These are phyloP conservation scores for Trametes sp. DNA, from an alignment of 1,284 basidiomycete genomes.

Conservation along the genomic window DNA sequence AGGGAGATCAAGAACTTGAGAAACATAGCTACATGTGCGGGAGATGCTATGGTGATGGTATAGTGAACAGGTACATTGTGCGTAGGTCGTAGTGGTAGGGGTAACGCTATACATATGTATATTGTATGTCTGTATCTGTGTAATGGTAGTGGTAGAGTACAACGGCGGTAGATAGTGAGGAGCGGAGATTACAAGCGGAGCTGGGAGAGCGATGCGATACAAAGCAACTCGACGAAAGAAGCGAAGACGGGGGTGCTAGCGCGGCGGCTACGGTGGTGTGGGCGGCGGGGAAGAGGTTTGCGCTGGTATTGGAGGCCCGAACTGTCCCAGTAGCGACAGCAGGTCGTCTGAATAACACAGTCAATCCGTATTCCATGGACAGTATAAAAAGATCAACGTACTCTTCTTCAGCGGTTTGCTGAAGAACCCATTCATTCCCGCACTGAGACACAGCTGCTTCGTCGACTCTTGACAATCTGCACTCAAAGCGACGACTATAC, in stretches of 20 bases:
- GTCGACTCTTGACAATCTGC: slow-evolving; percentile 79
- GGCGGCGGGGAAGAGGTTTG: slow-evolving; percentile 22
- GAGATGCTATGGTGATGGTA: slow-evolving; percentile 13
- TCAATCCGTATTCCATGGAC: background rate
- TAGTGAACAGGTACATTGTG: slow-evolving; percentile 24
- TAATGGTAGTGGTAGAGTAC: background rate
- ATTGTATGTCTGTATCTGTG: slow-evolving; percentile 9
- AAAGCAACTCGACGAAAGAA: slow-evolving; percentile 22
- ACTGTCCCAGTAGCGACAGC: slow-evolving; percentile 27
- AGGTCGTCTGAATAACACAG: slow-evolving; percentile 8
- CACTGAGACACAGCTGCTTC: slow-evolving; percentile 73
- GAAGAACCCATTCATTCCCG: slow-evolving; percentile 77
- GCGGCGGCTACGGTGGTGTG: slow-evolving; percentile 22
- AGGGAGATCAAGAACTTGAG: background rate
- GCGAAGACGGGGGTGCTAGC: background rate
- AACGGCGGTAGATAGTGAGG: background rate
- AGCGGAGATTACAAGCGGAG: background rate
- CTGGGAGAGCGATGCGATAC: slow-evolving; percentile 18
- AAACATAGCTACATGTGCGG: slow-evolving; percentile 15
- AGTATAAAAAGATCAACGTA: slow-evolving; percentile 41
- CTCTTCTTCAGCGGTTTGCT: slow-evolving; percentile 73
- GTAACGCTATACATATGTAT: slow-evolving; percentile 21
- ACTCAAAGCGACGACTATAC: slow-evolving; percentile 71
- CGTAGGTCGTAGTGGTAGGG: slow-evolving; percentile 12
- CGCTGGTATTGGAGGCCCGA: slow-evolving; percentile 26